A percentile compares a stretch with the other conserved stretches of the same genome.
These are phyloP conservation scores for Microdochium nivale DNA, from an alignment of 2,329 filamentous ascomycete genomes.

Conservation along the genomic window DNA sequence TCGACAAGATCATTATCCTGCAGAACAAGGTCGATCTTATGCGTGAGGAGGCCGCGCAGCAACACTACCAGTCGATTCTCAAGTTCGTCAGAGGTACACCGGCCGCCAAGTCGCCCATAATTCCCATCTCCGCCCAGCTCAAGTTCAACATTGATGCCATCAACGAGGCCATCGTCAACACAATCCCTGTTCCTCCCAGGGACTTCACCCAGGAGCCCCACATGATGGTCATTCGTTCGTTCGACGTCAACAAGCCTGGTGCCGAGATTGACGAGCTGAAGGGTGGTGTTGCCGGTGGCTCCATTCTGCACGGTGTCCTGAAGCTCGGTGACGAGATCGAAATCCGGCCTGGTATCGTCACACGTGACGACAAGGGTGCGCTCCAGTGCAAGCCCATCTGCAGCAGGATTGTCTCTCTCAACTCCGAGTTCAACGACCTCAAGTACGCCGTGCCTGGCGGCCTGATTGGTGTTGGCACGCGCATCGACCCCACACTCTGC, in stretches of 20 bases:
- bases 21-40: conserved; percentile 99
- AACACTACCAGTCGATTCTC: conserved; percentile 93
- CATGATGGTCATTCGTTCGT: conserved; percentile 99
- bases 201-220: conserved; percentile 90
- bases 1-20: conserved; percentile 98
- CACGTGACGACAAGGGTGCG: conserved; percentile 84
- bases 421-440: conserved; percentile 95
- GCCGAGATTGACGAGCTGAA: conserved; percentile 97
- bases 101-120: conserved; percentile 87
- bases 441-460: conserved; percentile 98
- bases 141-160: conserved; percentile 99
- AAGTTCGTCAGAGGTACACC: conserved; percentile 98
- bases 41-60: conserved; percentile 86
- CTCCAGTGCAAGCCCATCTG: conserved; percentile 97
- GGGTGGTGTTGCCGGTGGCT: conserved; percentile 96
- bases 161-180: conserved; percentile 91
- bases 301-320: conserved; percentile 90
- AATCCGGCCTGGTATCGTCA: conserved; percentile 97
- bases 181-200: conserved; percentile 83
- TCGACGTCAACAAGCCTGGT: conserved; percentile 99
- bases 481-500: conserved; percentile 95
- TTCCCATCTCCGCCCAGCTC: conserved; percentile 93
- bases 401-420: conserved; percentile 87
- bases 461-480: conserved; percentile 95
- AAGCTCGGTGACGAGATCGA: conserved; percentile 98